A percentile compares a stretch with the other conserved stretches of the same genome.
Conservation (phyloP, 1,284 basidiomycete species). For the Cutaneotrichosporon sp. region DNA sequence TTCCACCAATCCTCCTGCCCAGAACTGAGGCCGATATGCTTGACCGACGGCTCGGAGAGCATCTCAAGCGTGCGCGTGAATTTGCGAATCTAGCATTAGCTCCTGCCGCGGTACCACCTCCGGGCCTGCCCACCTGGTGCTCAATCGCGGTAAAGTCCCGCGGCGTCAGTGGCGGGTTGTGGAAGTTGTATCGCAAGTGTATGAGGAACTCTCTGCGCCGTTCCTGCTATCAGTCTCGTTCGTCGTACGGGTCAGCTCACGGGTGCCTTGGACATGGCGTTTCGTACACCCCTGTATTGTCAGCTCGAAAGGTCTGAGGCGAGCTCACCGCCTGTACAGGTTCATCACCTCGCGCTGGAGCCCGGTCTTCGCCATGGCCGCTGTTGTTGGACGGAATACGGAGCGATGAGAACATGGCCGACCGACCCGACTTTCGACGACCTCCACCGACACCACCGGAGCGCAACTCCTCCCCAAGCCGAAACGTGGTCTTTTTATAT, state of each 20-base stretch:
- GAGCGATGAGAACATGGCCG: neutral
- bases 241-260: neutral
- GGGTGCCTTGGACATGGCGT: conserved; percentile 33
- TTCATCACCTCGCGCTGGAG: conserved; percentile 46
- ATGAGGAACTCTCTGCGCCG: conserved; percentile 34
- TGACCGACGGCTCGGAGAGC: conserved; percentile 37
- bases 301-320: neutral
- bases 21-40: conserved; percentile 34
- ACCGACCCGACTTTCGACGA: neutral
- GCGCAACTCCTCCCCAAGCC: neutral
- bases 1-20: conserved; percentile 48
- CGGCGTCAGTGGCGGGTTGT: conserved; percentile 37
- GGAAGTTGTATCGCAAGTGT: conserved; percentile 46
- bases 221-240: conserved; percentile 7
- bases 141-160: conserved; percentile 48
- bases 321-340: conserved; percentile 30
- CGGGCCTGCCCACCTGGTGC: conserved; percentile 37
- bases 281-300: conserved; percentile 33
- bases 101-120: neutral
- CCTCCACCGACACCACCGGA: neutral
- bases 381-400: neutral
- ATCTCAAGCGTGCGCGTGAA: conserved; percentile 45
- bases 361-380: conserved; percentile 38
- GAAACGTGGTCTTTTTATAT: neutral
- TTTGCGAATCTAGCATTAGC: conserved; percentile 36